Percentiles rank a stretch among this genome's conserved stretches.
phyloP scores from a whole-genome alignment of 148 eudicot species.

The Silene conica region DNA sequence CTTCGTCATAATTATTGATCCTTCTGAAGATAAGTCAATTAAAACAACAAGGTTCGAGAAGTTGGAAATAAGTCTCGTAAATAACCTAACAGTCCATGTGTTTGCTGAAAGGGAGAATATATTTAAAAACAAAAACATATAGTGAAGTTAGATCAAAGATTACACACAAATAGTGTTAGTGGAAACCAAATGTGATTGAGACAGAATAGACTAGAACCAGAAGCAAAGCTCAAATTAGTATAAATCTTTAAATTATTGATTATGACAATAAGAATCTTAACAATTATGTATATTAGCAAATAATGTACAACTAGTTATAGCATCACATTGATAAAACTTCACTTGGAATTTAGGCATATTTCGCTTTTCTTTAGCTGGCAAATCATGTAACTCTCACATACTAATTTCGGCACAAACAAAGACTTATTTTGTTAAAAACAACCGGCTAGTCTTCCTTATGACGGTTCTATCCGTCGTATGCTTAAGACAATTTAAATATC shows the following conservation, averaged over 20 bases:
- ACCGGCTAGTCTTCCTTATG: too few relatives aligned
- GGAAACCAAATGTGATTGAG: neutral
- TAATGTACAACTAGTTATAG: too few relatives aligned
- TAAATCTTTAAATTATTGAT: neutral
- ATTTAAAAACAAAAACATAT: neutral
- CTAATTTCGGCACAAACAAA: neutral
- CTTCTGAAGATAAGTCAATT: too few relatives aligned
- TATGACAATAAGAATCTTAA: constrained; percentile 1
- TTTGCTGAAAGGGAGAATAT: neutral
- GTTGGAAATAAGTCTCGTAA: neutral
- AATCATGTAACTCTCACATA: neutral
- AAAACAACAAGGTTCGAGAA: neutral
- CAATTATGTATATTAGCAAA: neutral
- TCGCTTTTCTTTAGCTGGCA: constrained; percentile 15
- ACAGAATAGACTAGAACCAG: constrained; percentile 7
- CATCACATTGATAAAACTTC: neutral
- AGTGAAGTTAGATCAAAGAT: neutral
- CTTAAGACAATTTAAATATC: too few relatives aligned
- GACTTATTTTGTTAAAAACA: neutral
- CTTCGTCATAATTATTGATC: too few relatives aligned
- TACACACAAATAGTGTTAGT: neutral
- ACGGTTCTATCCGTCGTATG: too few relatives aligned
- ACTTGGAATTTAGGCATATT: constrained; percentile 14
- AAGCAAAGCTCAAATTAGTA: neutral
- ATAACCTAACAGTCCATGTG: neutral